A percentile compares a stretch with the other conserved stretches of the same genome.
Evolutionary conservation across 129 eudicot genomes (phyloP).

Genomic region (Arctium lappa): DNA sequence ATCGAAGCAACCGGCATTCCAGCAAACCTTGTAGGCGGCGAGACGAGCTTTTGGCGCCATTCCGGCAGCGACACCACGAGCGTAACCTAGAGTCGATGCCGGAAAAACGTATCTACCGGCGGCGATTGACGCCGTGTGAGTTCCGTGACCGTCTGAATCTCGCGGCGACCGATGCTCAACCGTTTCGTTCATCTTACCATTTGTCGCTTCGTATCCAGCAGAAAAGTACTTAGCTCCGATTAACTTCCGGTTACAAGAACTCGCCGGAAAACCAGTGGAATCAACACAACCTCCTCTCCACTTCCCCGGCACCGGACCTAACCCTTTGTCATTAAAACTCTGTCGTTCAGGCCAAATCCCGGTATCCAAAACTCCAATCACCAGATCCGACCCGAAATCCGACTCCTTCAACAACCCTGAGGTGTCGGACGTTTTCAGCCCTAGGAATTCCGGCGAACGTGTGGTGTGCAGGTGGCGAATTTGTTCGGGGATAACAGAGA

Average conservation of each 20-base stretch:
- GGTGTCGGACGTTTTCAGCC: slow-evolving; percentile 50
- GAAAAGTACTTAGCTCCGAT: slow-evolving; percentile 77
- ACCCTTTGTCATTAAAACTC: slow-evolving; percentile 65
- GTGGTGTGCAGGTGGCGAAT: slow-evolving; percentile 77
- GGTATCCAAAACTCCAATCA: slow-evolving; percentile 80
- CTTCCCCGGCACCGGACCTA: slow-evolving; percentile 63
- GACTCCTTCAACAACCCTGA: slow-evolving; percentile 67
- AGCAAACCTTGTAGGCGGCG: slow-evolving; percentile 90
- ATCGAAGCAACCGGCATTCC: slow-evolving; percentile 84
- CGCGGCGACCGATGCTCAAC: slow-evolving; percentile 68
- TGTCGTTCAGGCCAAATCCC: slow-evolving; percentile 92
- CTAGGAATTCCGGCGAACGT: slow-evolving; percentile 80
- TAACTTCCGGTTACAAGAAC: slow-evolving; percentile 62
- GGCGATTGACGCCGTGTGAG: slow-evolving; percentile 93
- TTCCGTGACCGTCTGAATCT: slow-evolving; percentile 92
- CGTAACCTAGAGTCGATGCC: slow-evolving; percentile 82
- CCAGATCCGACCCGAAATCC: slow-evolving; percentile 89
- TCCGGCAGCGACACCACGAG: slow-evolving; percentile 91
- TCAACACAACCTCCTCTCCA: slow-evolving; percentile 73
- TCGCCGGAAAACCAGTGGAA: slow-evolving; percentile 36
- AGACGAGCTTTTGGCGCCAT: slow-evolving; percentile 95
- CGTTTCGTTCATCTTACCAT: slow-evolving; percentile 74
- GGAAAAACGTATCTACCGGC: slow-evolving; percentile 91
- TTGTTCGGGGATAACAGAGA: slow-evolving; percentile 77
- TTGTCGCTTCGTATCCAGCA: slow-evolving; percentile 72